Evolutionary conservation across 1,139 yeast species (phyloP).

Genomic region (Taphrina flavorubra): DNA sequence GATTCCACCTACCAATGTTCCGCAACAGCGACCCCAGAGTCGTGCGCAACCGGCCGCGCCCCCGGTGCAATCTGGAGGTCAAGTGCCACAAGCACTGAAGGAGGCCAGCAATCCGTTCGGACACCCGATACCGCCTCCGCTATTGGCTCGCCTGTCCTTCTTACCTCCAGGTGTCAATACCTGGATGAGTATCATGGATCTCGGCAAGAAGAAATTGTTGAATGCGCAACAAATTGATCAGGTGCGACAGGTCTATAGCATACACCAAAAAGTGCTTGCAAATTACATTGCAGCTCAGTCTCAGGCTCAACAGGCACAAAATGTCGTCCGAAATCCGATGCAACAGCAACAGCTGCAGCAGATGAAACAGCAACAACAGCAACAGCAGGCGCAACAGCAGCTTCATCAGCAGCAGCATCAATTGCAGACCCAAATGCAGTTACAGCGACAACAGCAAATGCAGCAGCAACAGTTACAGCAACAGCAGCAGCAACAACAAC

Average conservation of each 20-base stretch:
- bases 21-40: slow-evolving; percentile 22
- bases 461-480: slow-evolving; percentile 18
- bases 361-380: slow-evolving; percentile 19
- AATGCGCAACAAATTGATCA: slow-evolving; percentile 24
- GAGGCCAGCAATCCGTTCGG: slow-evolving; percentile 26
- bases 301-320: slow-evolving; percentile 17
- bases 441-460: slow-evolving; percentile 18
- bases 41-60: slow-evolving; percentile 1
- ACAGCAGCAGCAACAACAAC: slow-evolving; percentile 5
- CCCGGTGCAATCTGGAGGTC: neutral
- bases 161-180: slow-evolving; percentile 32
- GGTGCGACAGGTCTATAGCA: slow-evolving; percentile 29
- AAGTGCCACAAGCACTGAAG: neutral
- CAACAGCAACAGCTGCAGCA: slow-evolving; percentile 27
- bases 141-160: slow-evolving; percentile 16
- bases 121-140: slow-evolving; percentile 25
- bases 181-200: slow-evolving; percentile 28
- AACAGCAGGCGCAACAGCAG: slow-evolving; percentile 30
- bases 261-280: slow-evolving; percentile 24
- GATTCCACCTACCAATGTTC: neutral
- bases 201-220: slow-evolving; percentile 28
- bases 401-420: slow-evolving; percentile 35
- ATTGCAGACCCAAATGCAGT: slow-evolving; percentile 1
- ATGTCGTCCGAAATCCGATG: neutral
- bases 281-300: slow-evolving; percentile 6